These are phyloP conservation scores for Hypoxylon subgilvum DNA, from an alignment of 495 filamentous ascomycete genomes.

Conservation along the genomic window DNA sequence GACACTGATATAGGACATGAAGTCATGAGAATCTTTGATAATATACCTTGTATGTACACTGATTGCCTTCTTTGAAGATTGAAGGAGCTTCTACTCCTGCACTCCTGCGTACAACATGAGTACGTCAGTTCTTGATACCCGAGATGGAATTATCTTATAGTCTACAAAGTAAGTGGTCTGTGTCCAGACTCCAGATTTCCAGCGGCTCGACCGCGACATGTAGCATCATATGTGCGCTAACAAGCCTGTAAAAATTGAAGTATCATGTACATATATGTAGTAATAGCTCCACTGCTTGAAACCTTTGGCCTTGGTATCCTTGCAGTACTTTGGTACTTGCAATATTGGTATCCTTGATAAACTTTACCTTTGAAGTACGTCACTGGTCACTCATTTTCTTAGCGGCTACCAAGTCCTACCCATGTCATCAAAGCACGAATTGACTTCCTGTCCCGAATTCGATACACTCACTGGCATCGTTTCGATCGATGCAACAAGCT, in stretches of 20 bases:
- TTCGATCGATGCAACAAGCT: constrained; percentile 28
- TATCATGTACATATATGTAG: no score
- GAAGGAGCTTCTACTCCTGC: constrained; percentile 15
- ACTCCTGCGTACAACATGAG: neutral
- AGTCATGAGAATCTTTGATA: constrained; percentile 15
- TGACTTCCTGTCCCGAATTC: constrained; percentile 15
- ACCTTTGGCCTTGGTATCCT: neutral
- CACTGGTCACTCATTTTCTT: constrained; percentile 26
- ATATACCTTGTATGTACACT: neutral
- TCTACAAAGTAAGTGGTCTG: no score
- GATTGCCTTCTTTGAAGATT: neutral
- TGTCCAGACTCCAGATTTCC: constrained; percentile 5
- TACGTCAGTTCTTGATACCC: constrained; percentile 15
- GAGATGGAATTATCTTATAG: constrained; percentile 2
- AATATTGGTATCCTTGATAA: constrained; percentile 20
- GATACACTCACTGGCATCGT: constrained; percentile 30
- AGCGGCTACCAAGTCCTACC: constrained; percentile 15
- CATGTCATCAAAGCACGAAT: constrained; percentile 19
- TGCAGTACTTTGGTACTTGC: no score
- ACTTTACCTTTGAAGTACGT: constrained; percentile 32
- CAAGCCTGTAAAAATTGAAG: constrained; percentile 10
- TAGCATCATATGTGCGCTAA: constrained; percentile 13
- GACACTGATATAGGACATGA: constrained; percentile 15
- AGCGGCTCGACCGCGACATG: constrained; percentile 1
- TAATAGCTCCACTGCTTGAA: constrained; percentile 4